Base-by-base conservation (phyloP, 2,329 filamentous ascomycete genomes). In the Acephala macrosclerotiorum region DNA sequence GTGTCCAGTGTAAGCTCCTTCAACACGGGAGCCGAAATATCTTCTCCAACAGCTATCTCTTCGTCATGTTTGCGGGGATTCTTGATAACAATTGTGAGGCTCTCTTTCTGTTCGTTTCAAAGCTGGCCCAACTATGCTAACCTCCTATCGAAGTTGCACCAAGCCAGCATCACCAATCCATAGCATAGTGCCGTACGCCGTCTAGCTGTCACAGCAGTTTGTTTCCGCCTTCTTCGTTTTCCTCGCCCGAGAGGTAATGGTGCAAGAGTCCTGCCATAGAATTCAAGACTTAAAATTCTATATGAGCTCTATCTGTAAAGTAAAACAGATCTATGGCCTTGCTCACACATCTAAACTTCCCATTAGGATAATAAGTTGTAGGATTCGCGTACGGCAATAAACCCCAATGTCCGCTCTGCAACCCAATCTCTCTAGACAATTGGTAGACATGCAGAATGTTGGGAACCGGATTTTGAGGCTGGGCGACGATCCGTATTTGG, bases 161-260 rank as follows among this genome's bases (percentile, higher is more conserved):
- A 11, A 59, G 55, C 61, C 61, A 63, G 14, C 36, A 58, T 55
- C 61, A 59, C 55, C 55, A 63, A 42, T 63, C 61, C 8, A 63
- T 38, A 47, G 61, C 61, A 35, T 38, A 63, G 55, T 63, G 55
- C 22, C 42, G 29, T 16, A 63, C 20, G 22, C 61, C 55, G 12
- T 38, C 29, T 35, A 59, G 22, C 3, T 58, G 29, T 5, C 26
- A 1, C 9, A 26, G 9, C 16, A 51, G 59, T 4, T 58, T 45
- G 33, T 63, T 55, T 20, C 53, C 58, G 2, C 14, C 45, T 26
- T 20, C 22, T 18, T 57, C 58, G 25, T 33, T 49, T 9, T 63
- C 61, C 4, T 47, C 59, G 18, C n/a, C n/a, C 49, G 61, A 45
- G 9, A 63, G 42, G 5, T 45, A 53, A 11, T 42, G 40, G 22